Base-by-base conservation (phyloP, 371 early-diverging fungal genomes). In the Mortierella sp. region DNA sequence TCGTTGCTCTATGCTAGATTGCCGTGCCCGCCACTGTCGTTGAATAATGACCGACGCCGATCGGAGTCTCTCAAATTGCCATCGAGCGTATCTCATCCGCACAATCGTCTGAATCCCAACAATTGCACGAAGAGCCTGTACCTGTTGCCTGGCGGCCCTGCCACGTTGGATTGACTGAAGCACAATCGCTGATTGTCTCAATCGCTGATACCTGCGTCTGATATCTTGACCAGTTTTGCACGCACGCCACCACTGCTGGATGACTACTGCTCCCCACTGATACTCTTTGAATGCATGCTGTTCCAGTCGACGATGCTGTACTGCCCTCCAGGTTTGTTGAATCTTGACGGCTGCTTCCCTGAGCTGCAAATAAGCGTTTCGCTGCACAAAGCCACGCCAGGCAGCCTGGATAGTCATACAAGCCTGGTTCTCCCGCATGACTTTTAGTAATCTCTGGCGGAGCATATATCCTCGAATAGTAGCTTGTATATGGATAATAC, bases 241-340 rank as follows among this genome's bases (percentile, higher is more conserved):
- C 3, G 76, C 83, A 10, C 74, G 66, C 77, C 83, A 66, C 56
- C 68, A 63, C 53, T 64, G 78, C 40, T 82, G 73, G 8, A 74
- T 70, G 15, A 82, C 74, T 28, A 22, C 32, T 1, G 73, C 74
- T 0, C 70, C 70, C 72, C 68, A 73, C 17, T 58, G 66, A 7
- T 56, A 57, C 49, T 65, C 64, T 13, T 64, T 42, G n/a, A 61
- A 70, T 22, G 49, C 29, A 28, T 69, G 63, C 43, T 72, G 82
- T 2, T 67, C 66, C 49, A 22, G 42, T 13, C 71, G 66, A 15
- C 64, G 64, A 4, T 55, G 60, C 31, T 67, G 75, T 2, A 70
- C 64, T 2, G 80, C 80, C 13, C 71, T 65, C 80, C 80, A 70
- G 3, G 10, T 28, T 31, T 40, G 66, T 49, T 80, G 80, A 29